phyloP scores from a whole-genome alignment of 1,139 yeast species.

The Debaryomycetaceae sp. region DNA sequence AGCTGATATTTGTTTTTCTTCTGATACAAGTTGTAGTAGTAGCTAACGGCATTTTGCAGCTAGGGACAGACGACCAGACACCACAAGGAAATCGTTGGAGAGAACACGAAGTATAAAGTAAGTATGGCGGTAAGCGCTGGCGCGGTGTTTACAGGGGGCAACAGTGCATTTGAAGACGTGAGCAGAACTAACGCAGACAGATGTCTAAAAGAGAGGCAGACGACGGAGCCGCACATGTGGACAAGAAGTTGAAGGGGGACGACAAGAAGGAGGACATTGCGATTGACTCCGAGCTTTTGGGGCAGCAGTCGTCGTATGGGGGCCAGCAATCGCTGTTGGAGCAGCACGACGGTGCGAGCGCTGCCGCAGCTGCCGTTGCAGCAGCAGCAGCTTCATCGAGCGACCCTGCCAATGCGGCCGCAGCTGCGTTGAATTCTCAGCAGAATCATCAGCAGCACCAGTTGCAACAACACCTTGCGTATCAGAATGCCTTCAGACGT shows the following conservation, averaged over 20 bases:
- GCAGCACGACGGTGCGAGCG: constrained; percentile 21
- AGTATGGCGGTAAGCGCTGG: constrained; percentile 1
- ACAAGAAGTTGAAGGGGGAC: constrained; percentile 23
- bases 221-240: constrained; percentile 14
- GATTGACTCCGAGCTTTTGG: constrained; percentile 48
- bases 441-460: constrained; percentile 19
- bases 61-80: background rate
- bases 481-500: constrained; percentile 28
- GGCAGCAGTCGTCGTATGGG: constrained; percentile 38
- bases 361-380: constrained; percentile 33
- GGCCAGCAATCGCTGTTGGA: constrained; percentile 4
- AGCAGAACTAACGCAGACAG: constrained; percentile 2
- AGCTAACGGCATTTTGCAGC: background rate
- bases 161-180: background rate
- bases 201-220: constrained; percentile 32
- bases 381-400: constrained; percentile 26
- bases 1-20: background rate
- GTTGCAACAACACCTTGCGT: constrained; percentile 26
- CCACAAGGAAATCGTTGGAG: background rate
- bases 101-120: background rate
- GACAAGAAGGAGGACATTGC: constrained; percentile 35
- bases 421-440: constrained; percentile 17
- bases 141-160: background rate
- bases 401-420: constrained; percentile 14
- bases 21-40: constrained; percentile 1